Evolutionary conservation across 2,329 filamentous ascomycete species (phyloP).

Genomic region (Claviceps humidiphila): DNA sequence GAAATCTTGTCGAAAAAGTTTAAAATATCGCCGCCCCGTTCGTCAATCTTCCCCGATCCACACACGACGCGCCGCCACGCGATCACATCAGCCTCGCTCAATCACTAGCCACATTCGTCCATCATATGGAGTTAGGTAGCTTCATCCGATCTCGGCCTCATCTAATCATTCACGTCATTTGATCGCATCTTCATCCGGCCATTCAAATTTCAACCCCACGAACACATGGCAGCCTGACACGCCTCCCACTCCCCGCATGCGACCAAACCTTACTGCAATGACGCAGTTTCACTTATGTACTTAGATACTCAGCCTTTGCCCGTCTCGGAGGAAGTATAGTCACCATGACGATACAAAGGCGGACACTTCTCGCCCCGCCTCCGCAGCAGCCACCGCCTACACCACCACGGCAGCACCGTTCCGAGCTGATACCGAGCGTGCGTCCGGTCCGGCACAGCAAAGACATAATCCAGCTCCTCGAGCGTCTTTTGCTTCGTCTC

Average conservation of each 20-base stretch:
- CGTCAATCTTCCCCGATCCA: not conserved
- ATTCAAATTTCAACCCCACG: too few relatives aligned
- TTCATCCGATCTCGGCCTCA: too few relatives aligned
- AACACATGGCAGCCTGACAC: too few relatives aligned
- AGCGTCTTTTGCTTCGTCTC: conserved; percentile 38
- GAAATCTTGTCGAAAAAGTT: not conserved
- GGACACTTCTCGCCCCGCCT: conserved; percentile 5
- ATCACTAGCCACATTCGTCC: too few relatives aligned
- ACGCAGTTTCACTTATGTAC: not conserved
- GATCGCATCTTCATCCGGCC: too few relatives aligned
- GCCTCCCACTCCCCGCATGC: not conserved
- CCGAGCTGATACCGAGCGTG: conserved; percentile 27
- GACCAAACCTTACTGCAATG: not conserved
- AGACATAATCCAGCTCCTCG: conserved; percentile 37
- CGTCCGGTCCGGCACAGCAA: conserved; percentile 26
- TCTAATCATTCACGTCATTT: too few relatives aligned
- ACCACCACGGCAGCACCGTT: conserved; percentile 24
- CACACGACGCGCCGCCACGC: not conserved
- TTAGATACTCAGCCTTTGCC: not conserved
- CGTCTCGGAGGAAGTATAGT: not conserved
- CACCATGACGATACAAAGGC: conserved; percentile 5
- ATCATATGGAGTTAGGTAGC: too few relatives aligned
- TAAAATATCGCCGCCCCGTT: not conserved
- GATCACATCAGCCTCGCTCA: not conserved
- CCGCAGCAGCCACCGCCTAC: conserved; percentile 15